phyloP scores from a whole-genome alignment of 768 basidiomycete genomes.

The Hygrocybe coccinea region DNA sequence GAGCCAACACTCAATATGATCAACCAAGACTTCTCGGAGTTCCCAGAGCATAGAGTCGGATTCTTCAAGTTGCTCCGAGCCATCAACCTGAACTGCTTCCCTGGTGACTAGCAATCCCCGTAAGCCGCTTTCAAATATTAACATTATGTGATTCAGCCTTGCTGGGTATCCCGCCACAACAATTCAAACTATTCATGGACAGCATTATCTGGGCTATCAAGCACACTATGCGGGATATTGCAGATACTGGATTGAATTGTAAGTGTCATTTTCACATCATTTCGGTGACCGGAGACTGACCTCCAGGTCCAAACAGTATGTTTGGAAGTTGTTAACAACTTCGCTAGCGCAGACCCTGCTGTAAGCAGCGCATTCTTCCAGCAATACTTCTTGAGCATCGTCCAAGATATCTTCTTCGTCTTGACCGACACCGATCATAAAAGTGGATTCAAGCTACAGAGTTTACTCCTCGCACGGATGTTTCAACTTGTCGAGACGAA shows the following conservation, averaged over 20 bases:
- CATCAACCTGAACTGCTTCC: slow-evolving; percentile 93
- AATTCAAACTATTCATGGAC: slow-evolving; percentile 98
- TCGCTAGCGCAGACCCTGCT: slow-evolving; percentile 64
- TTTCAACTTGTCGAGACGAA: slow-evolving; percentile 88
- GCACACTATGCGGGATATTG: slow-evolving; percentile 98
- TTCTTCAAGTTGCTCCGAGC: slow-evolving; percentile 95
- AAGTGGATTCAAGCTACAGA: slow-evolving; percentile 96
- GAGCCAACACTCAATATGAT: slow-evolving; percentile 98
- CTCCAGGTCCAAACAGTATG: slow-evolving; percentile 52
- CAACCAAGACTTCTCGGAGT: slow-evolving; percentile 99
- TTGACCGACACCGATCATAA: slow-evolving; percentile 98
- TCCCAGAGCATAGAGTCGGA: slow-evolving; percentile 93
- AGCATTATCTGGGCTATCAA: slow-evolving; percentile 99
- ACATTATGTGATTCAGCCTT: slow-evolving; percentile 48
- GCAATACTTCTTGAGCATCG: slow-evolving; percentile 86
- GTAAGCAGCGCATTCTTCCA: slow-evolving; percentile 94
- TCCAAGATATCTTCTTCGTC: slow-evolving; percentile 96
- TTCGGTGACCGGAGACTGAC: slow-evolving; percentile 5
- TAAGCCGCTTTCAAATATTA: slow-evolving; percentile 2
- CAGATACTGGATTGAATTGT: slow-evolving; percentile 83
- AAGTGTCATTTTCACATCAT: slow-evolving; percentile 23
- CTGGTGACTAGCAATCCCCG: slow-evolving; percentile 48
- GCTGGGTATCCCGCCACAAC: slow-evolving; percentile 77
- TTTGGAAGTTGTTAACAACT: slow-evolving; percentile 93
- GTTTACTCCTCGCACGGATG: slow-evolving; percentile 84